These are phyloP conservation scores for Mariannaea sp. DNA, from an alignment of 2,329 filamentous ascomycete genomes.

Conservation along the genomic window DNA sequence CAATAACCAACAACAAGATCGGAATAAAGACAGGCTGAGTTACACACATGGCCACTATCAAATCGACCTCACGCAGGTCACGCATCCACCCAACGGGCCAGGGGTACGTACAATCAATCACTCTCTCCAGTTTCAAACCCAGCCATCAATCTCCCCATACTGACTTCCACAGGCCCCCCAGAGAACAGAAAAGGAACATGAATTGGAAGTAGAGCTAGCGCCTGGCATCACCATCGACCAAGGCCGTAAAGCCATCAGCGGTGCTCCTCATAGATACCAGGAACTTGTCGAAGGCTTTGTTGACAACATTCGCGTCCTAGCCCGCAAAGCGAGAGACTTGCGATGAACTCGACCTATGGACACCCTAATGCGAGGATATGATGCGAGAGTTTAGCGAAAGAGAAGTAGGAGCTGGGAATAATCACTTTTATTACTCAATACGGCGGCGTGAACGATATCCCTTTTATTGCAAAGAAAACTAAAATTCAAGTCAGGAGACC, in stretches of 20 bases:
- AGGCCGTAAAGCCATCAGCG: slow-evolving; percentile 58
- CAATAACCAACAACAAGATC: slow-evolving; percentile 57
- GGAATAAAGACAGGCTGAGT: slow-evolving; percentile 88
- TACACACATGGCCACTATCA: slow-evolving; percentile 89
- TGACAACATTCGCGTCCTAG: slow-evolving; percentile 71
- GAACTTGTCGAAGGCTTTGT: slow-evolving; percentile 74
- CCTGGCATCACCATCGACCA: slow-evolving; percentile 68
- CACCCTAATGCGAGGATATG: slow-evolving; percentile 4
- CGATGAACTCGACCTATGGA: slow-evolving; percentile 5
- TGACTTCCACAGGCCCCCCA: slow-evolving; percentile 43
- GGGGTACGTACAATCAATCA: slow-evolving; percentile 42
- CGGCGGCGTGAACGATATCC: neutral
- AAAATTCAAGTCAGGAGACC: too few relatives aligned
- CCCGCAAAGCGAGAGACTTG: slow-evolving; percentile 49
- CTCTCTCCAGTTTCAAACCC: neutral
- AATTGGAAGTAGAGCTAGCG: slow-evolving; percentile 80
- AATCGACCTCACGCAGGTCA: slow-evolving; percentile 92
- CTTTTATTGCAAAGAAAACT: too few relatives aligned
- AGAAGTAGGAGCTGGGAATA: slow-evolving; percentile 1
- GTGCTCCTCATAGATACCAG: slow-evolving; percentile 63
- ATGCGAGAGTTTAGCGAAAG: neutral
- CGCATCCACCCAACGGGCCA: slow-evolving; percentile 47
- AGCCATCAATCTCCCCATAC: too few relatives aligned
- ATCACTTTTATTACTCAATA: neutral
- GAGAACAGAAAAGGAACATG: slow-evolving; percentile 69